Evolutionary conservation across 2,329 filamentous ascomycete species (phyloP), one percentile per base, ranked within the genome.

Genomic region (Cladobotryum mycophilum): DNA sequence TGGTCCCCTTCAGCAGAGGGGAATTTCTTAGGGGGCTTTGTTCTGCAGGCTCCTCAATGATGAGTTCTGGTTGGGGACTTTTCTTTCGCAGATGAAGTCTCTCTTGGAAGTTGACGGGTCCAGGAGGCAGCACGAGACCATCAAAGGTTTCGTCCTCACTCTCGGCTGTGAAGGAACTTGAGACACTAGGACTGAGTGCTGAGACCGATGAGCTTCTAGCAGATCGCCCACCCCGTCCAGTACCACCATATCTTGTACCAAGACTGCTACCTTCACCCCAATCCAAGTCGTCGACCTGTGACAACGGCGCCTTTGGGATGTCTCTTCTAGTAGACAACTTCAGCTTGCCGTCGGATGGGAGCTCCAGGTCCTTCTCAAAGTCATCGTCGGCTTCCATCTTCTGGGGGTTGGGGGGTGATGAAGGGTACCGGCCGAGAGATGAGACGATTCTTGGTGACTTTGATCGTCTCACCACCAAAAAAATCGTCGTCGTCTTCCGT

Each of bases 241-340:
- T 96, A 41, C 92, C 92, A 37, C 88, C 91, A 69, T 91, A 92
- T 51, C 92, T 82, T 41, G 92, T 95, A 37, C 92, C 90, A 53
- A 96, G 76, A 65, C 91, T 96, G 65, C 91, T 96, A 49, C 90
- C 91, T 69, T 97, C 93, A 47, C 87, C 89, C 87, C 92, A 95
- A 64, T 96, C 91, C 59, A 95, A 83, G 55, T 96, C 91, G 47
- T 95, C 89, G 46, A 73, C 71, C 55, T 77, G 79, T 30, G 74
- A 67, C 13, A 76, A 75, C 4, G 84, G 81, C 3, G 82, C 84
- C 61, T 80, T 82, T 17, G 84, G 80, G 35, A 81, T 79, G 35
- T 86, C 80, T 61, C 72, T 76, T 53, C 72, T 75, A 38, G 76
- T 80, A 7, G 82, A 82, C 34, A 91, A 74, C 60, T 76, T 82